phyloP scores from a whole-genome alignment of 768 basidiomycete species.

The Lyophyllum atratum region DNA sequence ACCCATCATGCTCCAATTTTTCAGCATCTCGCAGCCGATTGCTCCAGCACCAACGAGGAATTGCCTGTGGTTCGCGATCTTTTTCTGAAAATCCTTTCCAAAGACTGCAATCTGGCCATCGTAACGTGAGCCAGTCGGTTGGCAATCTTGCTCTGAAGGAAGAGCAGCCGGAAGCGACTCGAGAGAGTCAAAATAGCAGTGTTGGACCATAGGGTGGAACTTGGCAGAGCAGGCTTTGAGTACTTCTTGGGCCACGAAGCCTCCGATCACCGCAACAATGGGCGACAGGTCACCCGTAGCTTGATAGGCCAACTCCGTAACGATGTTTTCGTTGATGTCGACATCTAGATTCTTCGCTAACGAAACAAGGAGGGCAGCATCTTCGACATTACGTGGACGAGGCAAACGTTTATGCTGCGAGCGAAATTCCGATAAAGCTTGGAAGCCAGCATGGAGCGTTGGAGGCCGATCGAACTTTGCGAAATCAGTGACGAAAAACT shows the following conservation, averaged over 20 bases:
- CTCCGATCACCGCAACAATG: constrained; percentile 90
- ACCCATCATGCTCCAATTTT: constrained; percentile 99
- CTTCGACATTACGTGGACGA: constrained; percentile 77
- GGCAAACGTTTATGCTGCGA: constrained; percentile 70
- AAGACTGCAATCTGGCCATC: constrained; percentile 97
- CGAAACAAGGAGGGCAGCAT: constrained; percentile 71
- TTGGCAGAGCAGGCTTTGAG: constrained; percentile 97
- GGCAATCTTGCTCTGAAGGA: constrained; percentile 82
- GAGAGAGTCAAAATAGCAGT: constrained; percentile 96
- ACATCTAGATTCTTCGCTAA: constrained; percentile 78
- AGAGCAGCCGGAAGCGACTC: constrained; percentile 82
- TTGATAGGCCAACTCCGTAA: constrained; percentile 88
- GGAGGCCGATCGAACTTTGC: constrained; percentile 94
- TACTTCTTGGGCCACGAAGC: constrained; percentile 97
- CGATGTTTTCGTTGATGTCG: constrained; percentile 78
- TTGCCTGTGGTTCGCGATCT: constrained; percentile 85
- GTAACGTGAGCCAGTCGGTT: constrained; percentile 81
- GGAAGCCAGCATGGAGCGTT: constrained; percentile 92
- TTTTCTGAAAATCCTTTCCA: constrained; percentile 89
- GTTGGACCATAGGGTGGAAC: constrained; percentile 95
- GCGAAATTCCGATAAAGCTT: constrained; percentile 82
- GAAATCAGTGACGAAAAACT: constrained; percentile 94
- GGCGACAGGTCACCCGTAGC: constrained; percentile 90
- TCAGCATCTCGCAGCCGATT: constrained; percentile 99
- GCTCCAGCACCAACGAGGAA: constrained; percentile 99